Percentiles rank a stretch among this genome's conserved stretches.
phyloP scores from a whole-genome alignment of 2,329 filamentous ascomycete species.

The Colletotrichum chlorophyti region DNA sequence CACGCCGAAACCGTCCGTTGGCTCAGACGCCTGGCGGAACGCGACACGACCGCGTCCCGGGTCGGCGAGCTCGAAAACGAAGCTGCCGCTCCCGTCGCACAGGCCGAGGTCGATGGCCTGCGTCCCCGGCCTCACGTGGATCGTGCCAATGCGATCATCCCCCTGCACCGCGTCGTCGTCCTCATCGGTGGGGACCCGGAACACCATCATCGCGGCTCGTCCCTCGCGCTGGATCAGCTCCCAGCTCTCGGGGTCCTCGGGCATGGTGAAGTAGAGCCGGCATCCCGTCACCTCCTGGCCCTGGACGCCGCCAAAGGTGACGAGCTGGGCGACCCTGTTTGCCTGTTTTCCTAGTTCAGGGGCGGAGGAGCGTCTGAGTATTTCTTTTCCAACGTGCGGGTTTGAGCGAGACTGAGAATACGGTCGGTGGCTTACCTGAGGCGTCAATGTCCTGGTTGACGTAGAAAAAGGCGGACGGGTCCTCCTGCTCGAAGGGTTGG shows the following conservation, averaged over 20 bases:
- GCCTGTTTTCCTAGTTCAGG: conserved; percentile 21
- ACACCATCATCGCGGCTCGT: conserved; percentile 13
- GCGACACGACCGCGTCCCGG: conserved; percentile 23
- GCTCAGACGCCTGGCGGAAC: conserved; percentile 23
- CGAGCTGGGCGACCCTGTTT: conserved; percentile 25
- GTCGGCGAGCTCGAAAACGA: conserved; percentile 23
- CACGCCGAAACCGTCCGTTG: conserved; percentile 19
- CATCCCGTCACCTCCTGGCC: neutral
- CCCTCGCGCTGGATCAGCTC: conserved; percentile 29
- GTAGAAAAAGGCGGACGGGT: conserved; percentile 28
- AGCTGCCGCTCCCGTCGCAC: conserved; percentile 23
- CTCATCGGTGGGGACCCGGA: neutral
- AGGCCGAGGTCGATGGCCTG: conserved; percentile 18
- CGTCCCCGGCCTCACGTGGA: conserved; percentile 20
- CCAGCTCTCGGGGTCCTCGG: conserved; percentile 28
- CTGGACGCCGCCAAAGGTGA: conserved; percentile 15
- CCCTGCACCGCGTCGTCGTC: neutral
- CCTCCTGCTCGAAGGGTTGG: conserved; percentile 27
- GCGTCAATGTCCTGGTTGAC: conserved; percentile 28
- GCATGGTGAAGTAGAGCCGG: conserved; percentile 23
- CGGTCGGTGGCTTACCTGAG: conserved; percentile 3
- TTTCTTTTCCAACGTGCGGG: too few species aligned
- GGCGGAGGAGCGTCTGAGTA: neutral
- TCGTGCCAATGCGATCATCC: conserved; percentile 10
- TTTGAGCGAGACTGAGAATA: neutral